phyloP scores from a whole-genome alignment of 148 eudicot genomes.

The Camellia granthamiana region DNA sequence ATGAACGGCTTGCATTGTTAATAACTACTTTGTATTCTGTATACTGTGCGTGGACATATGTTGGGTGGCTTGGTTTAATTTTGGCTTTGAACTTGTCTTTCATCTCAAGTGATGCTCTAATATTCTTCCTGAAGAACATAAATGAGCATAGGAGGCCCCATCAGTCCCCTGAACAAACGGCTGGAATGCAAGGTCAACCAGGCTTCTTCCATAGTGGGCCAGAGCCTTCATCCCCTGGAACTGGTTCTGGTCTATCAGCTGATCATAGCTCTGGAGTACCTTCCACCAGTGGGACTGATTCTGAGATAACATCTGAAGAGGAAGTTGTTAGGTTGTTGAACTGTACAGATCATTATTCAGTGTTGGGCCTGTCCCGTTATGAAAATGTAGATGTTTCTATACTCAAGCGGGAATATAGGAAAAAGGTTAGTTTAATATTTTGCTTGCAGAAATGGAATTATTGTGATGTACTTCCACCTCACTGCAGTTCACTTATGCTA shows the following conservation, averaged over 20 bases:
- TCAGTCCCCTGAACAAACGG: constrained; percentile 48
- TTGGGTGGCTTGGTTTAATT: constrained; percentile 79
- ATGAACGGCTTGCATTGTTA: constrained; percentile 65
- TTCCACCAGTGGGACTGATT: constrained; percentile 85
- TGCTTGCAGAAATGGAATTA: neutral
- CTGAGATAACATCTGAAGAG: constrained; percentile 85
- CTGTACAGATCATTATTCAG: constrained; percentile 91
- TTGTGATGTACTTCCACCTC: constrained; percentile 3
- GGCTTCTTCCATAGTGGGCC: constrained; percentile 41
- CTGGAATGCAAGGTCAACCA: constrained; percentile 52
- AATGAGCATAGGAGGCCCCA: constrained; percentile 49
- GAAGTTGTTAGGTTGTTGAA: constrained; percentile 87
- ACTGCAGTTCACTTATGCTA: neutral
- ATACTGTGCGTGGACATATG: constrained; percentile 77
- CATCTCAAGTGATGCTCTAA: constrained; percentile 76
- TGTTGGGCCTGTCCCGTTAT: constrained; percentile 75
- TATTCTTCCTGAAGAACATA: constrained; percentile 58
- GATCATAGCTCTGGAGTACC: constrained; percentile 69
- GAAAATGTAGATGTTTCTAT: constrained; percentile 64
- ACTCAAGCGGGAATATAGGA: constrained; percentile 84
- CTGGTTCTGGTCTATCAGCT: constrained; percentile 44
- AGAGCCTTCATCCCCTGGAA: constrained; percentile 38
- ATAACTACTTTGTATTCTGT: constrained; percentile 64
- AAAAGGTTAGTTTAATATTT: constrained; percentile 53
- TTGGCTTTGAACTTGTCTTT: constrained; percentile 76